Conservation (phyloP, 306 rosid genomes). For the Dryas octopetala region DNA sequence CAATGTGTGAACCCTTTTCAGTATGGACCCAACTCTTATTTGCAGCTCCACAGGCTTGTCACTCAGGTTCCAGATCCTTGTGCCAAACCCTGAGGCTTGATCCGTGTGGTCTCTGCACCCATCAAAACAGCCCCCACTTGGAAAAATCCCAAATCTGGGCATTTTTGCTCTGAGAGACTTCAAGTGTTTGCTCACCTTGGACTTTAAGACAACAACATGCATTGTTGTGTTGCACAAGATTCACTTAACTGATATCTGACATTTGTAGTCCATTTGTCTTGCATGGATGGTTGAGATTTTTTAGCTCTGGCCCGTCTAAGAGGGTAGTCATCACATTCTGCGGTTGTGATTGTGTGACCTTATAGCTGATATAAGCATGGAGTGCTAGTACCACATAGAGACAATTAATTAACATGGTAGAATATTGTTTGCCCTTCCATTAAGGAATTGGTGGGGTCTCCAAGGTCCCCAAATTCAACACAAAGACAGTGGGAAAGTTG, state of each 20-base stretch:
- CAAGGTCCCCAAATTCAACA: conserved; percentile 31
- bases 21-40: conserved; percentile 86
- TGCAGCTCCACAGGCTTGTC: conserved; percentile 89
- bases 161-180: conserved; percentile 37
- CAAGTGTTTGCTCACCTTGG: conserved; percentile 29
- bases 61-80: conserved; percentile 88
- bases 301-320: neutral
- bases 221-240: conserved; percentile 12
- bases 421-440: conserved; percentile 40
- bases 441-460: conserved; percentile 56
- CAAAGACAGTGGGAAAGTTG: conserved; percentile 21
- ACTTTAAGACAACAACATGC: conserved; percentile 29
- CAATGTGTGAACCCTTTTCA: conserved; percentile 75
- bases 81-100: conserved; percentile 65
- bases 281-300: conserved; percentile 18
- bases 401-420: conserved; percentile 6
- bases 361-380: no score
- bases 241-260: neutral
- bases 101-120: conserved; percentile 66
- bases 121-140: conserved; percentile 74
- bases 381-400: neutral
- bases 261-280: neutral
- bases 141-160: conserved; percentile 43
- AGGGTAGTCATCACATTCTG: conserved; percentile 4
- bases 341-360: conserved; percentile 19